Evolutionary conservation across 2,329 filamentous ascomycete species (phyloP).

Genomic region (Colletotrichum aenigma): DNA sequence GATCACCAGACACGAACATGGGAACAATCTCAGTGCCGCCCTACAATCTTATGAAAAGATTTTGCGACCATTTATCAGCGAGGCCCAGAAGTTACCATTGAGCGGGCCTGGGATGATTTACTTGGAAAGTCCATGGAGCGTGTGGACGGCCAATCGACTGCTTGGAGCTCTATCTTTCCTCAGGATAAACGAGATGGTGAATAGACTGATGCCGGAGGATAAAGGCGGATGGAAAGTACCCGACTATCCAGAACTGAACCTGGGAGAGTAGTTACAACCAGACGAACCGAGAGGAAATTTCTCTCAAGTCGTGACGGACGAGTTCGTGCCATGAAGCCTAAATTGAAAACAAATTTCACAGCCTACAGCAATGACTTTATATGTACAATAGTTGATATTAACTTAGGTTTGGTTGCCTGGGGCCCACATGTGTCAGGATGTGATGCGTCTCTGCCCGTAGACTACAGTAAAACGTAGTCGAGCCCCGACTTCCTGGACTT

Average conservation of each 20-base stretch:
- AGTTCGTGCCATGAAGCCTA: neutral
- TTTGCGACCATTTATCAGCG: conserved; percentile 47
- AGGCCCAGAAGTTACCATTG: conserved; percentile 35
- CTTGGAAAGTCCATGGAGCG: conserved; percentile 4
- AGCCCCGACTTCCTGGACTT: neutral
- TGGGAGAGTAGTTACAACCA: neutral
- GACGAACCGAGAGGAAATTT: neutral
- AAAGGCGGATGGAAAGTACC: neutral
- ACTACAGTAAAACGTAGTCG: neutral
- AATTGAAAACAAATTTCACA: neutral
- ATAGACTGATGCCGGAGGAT: neutral
- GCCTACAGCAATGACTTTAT: neutral
- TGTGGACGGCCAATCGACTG: conserved; percentile 15
- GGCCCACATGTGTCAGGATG: neutral
- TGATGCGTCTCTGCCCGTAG: neutral
- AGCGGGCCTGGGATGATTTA: conserved; percentile 1
- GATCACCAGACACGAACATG: conserved; percentile 32
- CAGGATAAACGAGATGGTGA: neutral
- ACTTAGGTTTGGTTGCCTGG: neutral
- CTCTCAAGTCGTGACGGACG: neutral
- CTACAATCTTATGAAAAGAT: conserved; percentile 45
- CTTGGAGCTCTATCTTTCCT: neutral
- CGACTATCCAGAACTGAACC: neutral
- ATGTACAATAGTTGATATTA: neutral
- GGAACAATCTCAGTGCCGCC: conserved; percentile 30